Conservation (phyloP, 805 yeast genomes). For the Teunomyces funiuensis region DNA sequence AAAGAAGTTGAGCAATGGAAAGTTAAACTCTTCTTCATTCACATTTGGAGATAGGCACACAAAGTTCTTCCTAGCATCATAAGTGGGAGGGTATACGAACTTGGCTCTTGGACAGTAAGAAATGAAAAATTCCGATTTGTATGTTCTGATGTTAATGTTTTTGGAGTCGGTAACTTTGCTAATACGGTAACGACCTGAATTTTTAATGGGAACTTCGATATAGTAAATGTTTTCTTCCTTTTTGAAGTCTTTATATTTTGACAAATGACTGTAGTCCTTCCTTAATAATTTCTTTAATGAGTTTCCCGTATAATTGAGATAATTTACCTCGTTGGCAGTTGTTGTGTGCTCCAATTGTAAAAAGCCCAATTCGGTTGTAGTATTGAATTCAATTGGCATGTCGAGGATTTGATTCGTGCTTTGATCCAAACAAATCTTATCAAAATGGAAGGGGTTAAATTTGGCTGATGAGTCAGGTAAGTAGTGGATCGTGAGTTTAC, state of each 20-base stretch:
- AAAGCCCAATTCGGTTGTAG: constrained; percentile 68
- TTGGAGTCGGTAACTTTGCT: constrained; percentile 64
- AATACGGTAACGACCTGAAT: constrained; percentile 79
- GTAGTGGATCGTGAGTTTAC: constrained; percentile 81
- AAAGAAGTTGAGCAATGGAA: constrained; percentile 51
- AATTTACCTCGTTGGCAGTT: constrained; percentile 47
- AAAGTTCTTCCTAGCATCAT: constrained; percentile 29
- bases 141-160: constrained; percentile 58
- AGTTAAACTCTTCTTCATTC: constrained; percentile 40
- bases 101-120: constrained; percentile 78
- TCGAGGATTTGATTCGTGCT: constrained; percentile 27
- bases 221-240: constrained; percentile 49
- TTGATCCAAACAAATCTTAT: constrained; percentile 57
- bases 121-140: constrained; percentile 60
- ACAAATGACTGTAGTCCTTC: constrained; percentile 32
- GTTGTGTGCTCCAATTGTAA: constrained; percentile 65
- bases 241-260: constrained; percentile 21
- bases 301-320: constrained; percentile 54
- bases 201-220: constrained; percentile 60
- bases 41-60: constrained; percentile 54
- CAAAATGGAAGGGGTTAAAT: constrained; percentile 70
- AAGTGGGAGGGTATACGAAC: constrained; percentile 39
- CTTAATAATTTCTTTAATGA: constrained; percentile 47
- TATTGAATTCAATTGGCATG: constrained; percentile 77
- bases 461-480: constrained; percentile 88